Conservation (phyloP, 1,139 yeast genomes). For the Meyerozyma sp. region DNA sequence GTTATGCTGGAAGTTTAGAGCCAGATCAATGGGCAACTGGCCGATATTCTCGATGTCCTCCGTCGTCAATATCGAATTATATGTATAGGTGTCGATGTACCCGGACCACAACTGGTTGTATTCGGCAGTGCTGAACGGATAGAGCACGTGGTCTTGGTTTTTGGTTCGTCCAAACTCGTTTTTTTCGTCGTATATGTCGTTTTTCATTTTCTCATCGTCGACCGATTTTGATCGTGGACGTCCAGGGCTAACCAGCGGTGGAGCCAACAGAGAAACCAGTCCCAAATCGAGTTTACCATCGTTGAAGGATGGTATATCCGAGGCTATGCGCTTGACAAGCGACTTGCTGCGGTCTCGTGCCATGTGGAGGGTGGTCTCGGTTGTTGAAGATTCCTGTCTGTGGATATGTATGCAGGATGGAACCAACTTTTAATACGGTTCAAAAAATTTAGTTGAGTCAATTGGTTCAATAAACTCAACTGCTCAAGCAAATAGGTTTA, state of each 20-base stretch:
- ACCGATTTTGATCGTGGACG: conserved; percentile 3
- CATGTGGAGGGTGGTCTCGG: conserved; percentile 13
- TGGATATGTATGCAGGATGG: background rate
- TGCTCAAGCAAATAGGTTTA: too few relatives aligned
- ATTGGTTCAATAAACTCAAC: too few relatives aligned
- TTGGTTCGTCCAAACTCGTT: background rate
- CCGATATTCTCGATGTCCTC: conserved; percentile 28
- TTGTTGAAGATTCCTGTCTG: background rate
- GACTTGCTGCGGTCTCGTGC: conserved; percentile 45
- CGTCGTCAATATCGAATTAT: conserved; percentile 29
- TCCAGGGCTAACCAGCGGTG: conserved; percentile 1
- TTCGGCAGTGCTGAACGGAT: conserved; percentile 38
- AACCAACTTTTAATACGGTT: background rate
- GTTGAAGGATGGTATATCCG: conserved; percentile 27
- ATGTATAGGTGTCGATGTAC: conserved; percentile 30
- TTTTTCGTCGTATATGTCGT: background rate
- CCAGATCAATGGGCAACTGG: conserved; percentile 23
- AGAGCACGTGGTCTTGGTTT: conserved; percentile 8
- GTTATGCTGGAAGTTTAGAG: conserved; percentile 37
- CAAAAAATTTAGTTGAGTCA: too few relatives aligned
- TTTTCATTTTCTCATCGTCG: background rate
- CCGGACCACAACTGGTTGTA: conserved; percentile 24
- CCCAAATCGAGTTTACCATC: conserved; percentile 13
- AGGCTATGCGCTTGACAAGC: conserved; percentile 42
- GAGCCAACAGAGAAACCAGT: conserved; percentile 8